These are phyloP conservation scores for Pisolithus microcarpus DNA, from an alignment of 768 basidiomycete species.

Conservation along the genomic window DNA sequence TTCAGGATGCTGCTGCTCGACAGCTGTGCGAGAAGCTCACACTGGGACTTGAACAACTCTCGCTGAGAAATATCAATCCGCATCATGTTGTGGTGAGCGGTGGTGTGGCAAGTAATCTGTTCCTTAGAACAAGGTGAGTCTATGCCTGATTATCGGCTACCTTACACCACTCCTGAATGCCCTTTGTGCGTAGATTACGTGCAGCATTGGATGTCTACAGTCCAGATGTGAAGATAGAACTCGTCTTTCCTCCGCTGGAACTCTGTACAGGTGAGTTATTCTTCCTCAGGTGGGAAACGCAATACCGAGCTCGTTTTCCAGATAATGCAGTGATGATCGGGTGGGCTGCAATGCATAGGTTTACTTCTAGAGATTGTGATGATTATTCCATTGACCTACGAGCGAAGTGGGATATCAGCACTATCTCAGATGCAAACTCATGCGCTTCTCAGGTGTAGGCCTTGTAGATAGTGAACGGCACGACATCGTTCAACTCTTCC, in stretches of 20 bases:
- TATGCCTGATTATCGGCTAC: not conserved
- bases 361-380: slow-evolving; percentile 55
- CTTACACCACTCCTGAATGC: not conserved
- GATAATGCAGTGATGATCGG: slow-evolving; percentile 98
- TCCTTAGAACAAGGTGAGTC: slow-evolving; percentile 56
- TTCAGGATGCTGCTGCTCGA: slow-evolving; percentile 62
- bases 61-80: slow-evolving; percentile 40
- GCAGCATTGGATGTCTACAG: slow-evolving; percentile 21
- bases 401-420: slow-evolving; percentile 75
- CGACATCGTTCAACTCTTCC: too few relatives aligned
- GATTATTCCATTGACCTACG: slow-evolving; percentile 53
- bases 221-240: slow-evolving; percentile 30
- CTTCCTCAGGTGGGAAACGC: not conserved
- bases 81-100: slow-evolving; percentile 76
- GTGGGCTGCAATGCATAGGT: slow-evolving; percentile 83
- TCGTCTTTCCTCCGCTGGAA: slow-evolving; percentile 68
- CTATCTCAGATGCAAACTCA: slow-evolving; percentile 1
- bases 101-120: slow-evolving; percentile 85
- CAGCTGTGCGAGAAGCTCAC: slow-evolving; percentile 73
- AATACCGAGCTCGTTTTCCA: slow-evolving; percentile 22
- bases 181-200: slow-evolving; percentile 24
- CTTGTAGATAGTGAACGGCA: too few relatives aligned
- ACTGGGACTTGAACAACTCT: slow-evolving; percentile 31
- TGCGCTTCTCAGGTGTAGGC: too few relatives aligned
- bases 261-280: slow-evolving; percentile 71